Percentiles rank a stretch among this genome's conserved stretches.
phyloP scores from a whole-genome alignment of 441 rosid genomes.

The Populus hybrid region DNA sequence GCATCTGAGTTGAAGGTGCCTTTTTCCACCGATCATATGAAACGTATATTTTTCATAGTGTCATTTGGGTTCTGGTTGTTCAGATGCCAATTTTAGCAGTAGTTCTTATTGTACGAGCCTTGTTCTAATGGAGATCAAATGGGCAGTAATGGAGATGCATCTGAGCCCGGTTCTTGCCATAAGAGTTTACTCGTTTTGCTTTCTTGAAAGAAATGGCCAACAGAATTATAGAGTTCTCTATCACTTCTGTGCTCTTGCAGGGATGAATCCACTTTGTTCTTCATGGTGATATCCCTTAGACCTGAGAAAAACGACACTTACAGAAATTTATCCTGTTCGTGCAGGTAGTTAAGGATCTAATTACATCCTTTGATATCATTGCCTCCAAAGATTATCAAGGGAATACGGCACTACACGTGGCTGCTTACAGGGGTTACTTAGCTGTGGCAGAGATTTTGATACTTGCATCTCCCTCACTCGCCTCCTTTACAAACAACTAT shows the following conservation, averaged over 20 bases:
- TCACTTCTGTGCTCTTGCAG: neutral
- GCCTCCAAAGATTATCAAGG: conserved; percentile 58
- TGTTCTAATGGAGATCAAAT: neutral
- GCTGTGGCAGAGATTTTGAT: conserved; percentile 54
- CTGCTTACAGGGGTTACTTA: conserved; percentile 75
- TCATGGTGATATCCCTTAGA: neutral
- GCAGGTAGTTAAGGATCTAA: conserved; percentile 73
- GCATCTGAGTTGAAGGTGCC: neutral
- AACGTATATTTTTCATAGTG: neutral
- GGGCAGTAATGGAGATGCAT: neutral
- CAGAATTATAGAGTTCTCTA: neutral
- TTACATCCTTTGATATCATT: conserved; percentile 46
- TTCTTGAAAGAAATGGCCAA: neutral
- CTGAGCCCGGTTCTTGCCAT: neutral
- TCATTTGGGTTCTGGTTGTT: neutral
- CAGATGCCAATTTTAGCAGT: neutral
- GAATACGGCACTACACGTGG: conserved; percentile 79
- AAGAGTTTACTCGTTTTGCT: neutral
- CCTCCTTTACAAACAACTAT: conserved; percentile 39
- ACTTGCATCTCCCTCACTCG: conserved; percentile 40
- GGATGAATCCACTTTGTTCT: neutral
- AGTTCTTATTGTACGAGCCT: neutral
- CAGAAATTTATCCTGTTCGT: neutral
- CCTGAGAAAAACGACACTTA: neutral
- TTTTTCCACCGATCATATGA: neutral